Evolutionary conservation across 108 stramenopile species (phyloP), one percentile per base, ranked within the genome.

Genomic region (Cyclotella atomus): DNA sequence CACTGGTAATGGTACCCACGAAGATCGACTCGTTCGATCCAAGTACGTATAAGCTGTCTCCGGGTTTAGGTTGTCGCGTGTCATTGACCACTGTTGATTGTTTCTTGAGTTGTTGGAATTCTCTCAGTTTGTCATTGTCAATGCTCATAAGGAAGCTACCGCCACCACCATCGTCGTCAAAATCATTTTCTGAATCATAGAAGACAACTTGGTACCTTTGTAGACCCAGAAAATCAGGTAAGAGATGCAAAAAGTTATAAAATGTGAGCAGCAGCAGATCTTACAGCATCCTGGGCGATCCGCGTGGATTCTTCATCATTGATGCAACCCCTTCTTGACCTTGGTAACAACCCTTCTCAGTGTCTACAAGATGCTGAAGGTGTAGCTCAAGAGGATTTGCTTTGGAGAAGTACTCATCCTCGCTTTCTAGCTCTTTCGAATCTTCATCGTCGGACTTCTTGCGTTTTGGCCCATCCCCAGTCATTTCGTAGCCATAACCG

Each of bases 241-340:
- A 57, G 28, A 1, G n/a, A n/a, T n/a, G n/a, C n/a, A n/a, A n/a
- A 1, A 23, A 52, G 4, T 52, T 52, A 10, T 2, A 52, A 23
- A 9, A 3, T 52, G 1, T 52, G n/a, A n/a, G 2, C 56, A 59
- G 56, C 2, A 33, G 14, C 2, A 59, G 10, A 30, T 61, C 60
- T 61, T 21, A 95, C 35, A 95, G 72, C 4, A 53, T 69, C 46
- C 91, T 71, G 15, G 91, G 91, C 20, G 80, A 79, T 4, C 93
- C 93, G 43, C 88, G 60, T 30, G 87, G 86, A 75, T 92, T 95
- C 62, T 95, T 95, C 21, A 89, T 46, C 34, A 92, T 61, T 12
- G 94, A 89, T 16, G 94, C 87, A 24, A 95, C 74, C 1, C 91
- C 91, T 52, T 95, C 94, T 72, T 95, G 94, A 36, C 94, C 94